These are phyloP conservation scores for Exophiala sp. DNA, from an alignment of 2,329 filamentous ascomycete species.

Conservation along the genomic window DNA sequence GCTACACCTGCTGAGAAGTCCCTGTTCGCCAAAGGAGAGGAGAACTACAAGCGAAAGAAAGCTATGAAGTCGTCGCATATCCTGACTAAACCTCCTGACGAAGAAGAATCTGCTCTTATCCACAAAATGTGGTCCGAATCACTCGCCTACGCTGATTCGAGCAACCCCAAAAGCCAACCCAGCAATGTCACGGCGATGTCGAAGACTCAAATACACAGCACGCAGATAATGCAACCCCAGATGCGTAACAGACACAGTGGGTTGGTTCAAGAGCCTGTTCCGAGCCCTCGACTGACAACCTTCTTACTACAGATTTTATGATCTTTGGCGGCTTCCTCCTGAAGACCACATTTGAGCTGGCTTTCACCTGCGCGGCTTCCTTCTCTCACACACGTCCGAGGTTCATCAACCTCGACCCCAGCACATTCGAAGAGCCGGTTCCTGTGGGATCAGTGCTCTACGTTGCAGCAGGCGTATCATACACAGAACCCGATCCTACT, in stretches of 20 bases:
- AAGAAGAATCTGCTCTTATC: slow-evolving; percentile 67
- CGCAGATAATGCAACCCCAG: slow-evolving; percentile 73
- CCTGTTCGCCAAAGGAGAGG: slow-evolving; percentile 61
- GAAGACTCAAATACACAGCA: slow-evolving; percentile 60
- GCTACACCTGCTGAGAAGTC: slow-evolving; percentile 64
- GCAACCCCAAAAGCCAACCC: slow-evolving; percentile 53
- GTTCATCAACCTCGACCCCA: slow-evolving; percentile 70
- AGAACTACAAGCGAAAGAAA: slow-evolving; percentile 66
- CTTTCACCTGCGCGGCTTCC: slow-evolving; percentile 69
- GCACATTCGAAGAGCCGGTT: slow-evolving; percentile 71
- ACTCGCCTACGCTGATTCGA: slow-evolving; percentile 59
- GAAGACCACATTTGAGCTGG: slow-evolving; percentile 71
- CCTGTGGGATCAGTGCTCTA: slow-evolving; percentile 73
- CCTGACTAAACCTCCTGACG: slow-evolving; percentile 65
- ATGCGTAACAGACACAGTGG: slow-evolving; percentile 61
- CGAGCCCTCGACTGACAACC: neutral
- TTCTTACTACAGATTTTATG: slow-evolving; percentile 49
- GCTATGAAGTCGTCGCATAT: slow-evolving; percentile 58
- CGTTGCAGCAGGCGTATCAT: slow-evolving; percentile 67
- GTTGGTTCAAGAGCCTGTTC: neutral
- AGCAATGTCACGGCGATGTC: slow-evolving; percentile 61
- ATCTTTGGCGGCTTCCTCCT: slow-evolving; percentile 74
- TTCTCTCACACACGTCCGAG: slow-evolving; percentile 67
- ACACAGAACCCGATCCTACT: slow-evolving; percentile 60
- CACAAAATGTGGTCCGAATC: slow-evolving; percentile 71